phyloP scores from a whole-genome alignment of 2,329 filamentous ascomycete genomes.

The Ophiostoma piceae region DNA sequence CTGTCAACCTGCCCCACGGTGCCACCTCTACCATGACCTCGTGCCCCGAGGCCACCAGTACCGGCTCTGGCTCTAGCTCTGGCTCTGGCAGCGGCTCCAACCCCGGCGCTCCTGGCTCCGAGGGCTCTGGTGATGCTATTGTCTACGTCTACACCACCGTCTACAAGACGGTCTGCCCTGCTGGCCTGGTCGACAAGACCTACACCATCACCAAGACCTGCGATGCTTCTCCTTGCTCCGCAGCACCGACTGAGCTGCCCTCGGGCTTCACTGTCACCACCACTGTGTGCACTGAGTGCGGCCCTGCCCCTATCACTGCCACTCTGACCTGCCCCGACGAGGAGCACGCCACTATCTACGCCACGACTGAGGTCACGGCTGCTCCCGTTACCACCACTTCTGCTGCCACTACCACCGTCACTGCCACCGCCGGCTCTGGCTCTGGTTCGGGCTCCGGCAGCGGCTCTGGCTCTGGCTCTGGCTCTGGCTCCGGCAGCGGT shows the following conservation, averaged over 20 bases:
- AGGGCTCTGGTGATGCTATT: background rate
- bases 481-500: background rate
- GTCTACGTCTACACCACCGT: conserved; percentile 24
- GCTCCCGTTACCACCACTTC: background rate
- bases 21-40: conserved; percentile 14
- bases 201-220: conserved; percentile 29
- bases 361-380: background rate
- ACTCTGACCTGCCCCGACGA: conserved; percentile 25
- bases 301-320: conserved; percentile 20
- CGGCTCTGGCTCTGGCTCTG: background rate
- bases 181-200: conserved; percentile 23
- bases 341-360: conserved; percentile 15
- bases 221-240: conserved; percentile 22
- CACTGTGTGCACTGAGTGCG: conserved; percentile 24
- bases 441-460: background rate
- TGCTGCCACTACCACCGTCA: background rate
- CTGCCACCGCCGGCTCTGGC: background rate
- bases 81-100: background rate
- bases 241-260: conserved; percentile 19
- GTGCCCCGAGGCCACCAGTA: conserved; percentile 20
- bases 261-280: conserved; percentile 26
- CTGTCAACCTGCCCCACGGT: conserved; percentile 18
- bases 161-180: conserved; percentile 24
- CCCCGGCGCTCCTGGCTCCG: background rate
- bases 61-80: background rate